phyloP scores from a whole-genome alignment of 1,139 yeast genomes.

The Candida anutae region DNA sequence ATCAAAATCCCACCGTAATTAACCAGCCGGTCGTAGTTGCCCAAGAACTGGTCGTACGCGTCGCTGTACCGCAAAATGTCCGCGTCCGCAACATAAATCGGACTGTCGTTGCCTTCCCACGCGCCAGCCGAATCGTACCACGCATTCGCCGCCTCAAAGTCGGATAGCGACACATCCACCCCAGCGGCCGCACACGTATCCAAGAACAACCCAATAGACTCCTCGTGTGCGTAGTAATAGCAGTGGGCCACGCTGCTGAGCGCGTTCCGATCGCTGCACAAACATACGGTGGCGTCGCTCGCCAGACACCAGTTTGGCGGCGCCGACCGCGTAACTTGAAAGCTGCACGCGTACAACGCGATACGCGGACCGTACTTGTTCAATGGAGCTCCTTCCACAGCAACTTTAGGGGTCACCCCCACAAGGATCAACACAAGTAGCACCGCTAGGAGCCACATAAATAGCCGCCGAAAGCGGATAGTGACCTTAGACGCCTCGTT shows the following conservation, averaged over 20 bases:
- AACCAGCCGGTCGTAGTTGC: constrained; percentile 32
- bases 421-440: constrained; percentile 15
- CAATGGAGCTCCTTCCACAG: constrained; percentile 30
- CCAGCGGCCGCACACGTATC: constrained; percentile 19
- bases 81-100: constrained; percentile 19
- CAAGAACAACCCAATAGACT: constrained; percentile 18
- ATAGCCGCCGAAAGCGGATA: too few species aligned
- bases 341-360: constrained; percentile 25
- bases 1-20: constrained; percentile 24
- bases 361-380: constrained; percentile 21
- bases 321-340: constrained; percentile 16
- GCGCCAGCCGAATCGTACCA: constrained; percentile 30
- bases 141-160: constrained; percentile 25
- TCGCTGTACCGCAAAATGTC: constrained; percentile 10
- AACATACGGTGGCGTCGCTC: constrained; percentile 4
- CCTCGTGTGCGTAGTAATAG: constrained; percentile 17
- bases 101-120: constrained; percentile 11
- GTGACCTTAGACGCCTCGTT: too few species aligned
- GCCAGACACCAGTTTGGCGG: constrained; percentile 1
- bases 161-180: constrained; percentile 19
- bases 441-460: background rate
- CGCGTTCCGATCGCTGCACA: constrained; percentile 25
- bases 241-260: constrained; percentile 38
- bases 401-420: constrained; percentile 24
- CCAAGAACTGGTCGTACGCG: constrained; percentile 30